Evolutionary conservation across 2,329 filamentous ascomycete genomes (phyloP), one percentile per base, ranked within the genome.

Genomic region (Helotiales sp.): DNA sequence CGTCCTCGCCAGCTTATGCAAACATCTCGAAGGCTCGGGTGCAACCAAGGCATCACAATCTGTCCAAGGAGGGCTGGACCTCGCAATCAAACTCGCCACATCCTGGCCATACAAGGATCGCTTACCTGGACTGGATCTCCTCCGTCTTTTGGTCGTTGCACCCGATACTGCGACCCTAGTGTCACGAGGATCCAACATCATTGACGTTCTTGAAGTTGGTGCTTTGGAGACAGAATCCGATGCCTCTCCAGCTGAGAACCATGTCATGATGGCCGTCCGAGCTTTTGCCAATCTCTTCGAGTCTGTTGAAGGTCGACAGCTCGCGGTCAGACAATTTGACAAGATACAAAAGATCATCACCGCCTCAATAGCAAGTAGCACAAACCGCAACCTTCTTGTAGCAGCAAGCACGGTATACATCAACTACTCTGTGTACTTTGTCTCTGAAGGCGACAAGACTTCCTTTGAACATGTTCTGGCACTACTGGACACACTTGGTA

Each of bases 221-320:
- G 79, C 86, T 1, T 84, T 88, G 53, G 80, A 85, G 8, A 44
- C 40, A 1, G 40, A 44, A 5, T 40, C 36, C 6, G 72, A 75
- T 4, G 75, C 81, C 0, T 79, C 84, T 2, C 78, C 88, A 0
- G 86, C 85, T 34, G 81, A 87, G 53, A 97, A 97, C 73, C 91
- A 91, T 64, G 83, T 85, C 10, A 96, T 98, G 88, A 89, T 99
- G 79, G 87, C 88, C 0, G 79, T 91, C 12, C 89, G 95, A 3
- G 84, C 88, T 13, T 80, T 98, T 49, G 87, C 86, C 29, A 99
- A 99, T 66, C 77, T 97, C 7, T 96, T 97, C 69, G 82, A 84
- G 59, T 90, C 90, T 0, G 76, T 84, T 0, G 80, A 87, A 56
- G 95, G 95, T 15, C 84, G 90, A 22, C 76, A 78, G 46, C 75